These are phyloP conservation scores for Ophiorrhiza pumila DNA, from an alignment of 257 asterid genomes.

Conservation along the genomic window DNA sequence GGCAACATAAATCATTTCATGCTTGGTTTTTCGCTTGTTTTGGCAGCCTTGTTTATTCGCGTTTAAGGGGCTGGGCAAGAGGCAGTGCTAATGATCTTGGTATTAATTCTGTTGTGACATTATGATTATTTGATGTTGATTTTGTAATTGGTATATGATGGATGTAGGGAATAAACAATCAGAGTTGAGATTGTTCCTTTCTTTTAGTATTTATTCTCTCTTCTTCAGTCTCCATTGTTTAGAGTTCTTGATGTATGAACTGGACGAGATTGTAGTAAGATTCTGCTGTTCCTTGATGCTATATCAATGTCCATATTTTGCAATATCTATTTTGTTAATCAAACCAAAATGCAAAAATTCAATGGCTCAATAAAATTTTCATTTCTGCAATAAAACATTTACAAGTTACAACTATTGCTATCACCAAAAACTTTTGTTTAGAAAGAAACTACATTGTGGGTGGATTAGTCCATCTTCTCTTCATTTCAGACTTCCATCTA, in stretches of 20 bases:
- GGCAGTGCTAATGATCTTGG: constrained; percentile 57
- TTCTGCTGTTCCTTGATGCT: constrained; percentile 3
- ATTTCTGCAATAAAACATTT: background rate
- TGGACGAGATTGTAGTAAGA: constrained; percentile 3
- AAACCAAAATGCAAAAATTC: background rate
- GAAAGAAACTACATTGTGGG: constrained; percentile 58
- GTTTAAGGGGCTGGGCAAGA: constrained; percentile 59
- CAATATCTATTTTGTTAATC: background rate
- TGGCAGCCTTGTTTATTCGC: constrained; percentile 41
- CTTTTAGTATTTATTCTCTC: background rate
- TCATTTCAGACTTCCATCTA: constrained; percentile 85
- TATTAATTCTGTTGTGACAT: background rate
- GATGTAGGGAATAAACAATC: constrained; percentile 4
- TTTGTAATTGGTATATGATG: constrained; percentile 8
- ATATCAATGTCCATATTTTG: background rate
- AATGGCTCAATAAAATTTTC: too few relatives aligned
- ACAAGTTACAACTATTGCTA: background rate
- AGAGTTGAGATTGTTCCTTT: background rate
- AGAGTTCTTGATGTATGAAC: background rate
- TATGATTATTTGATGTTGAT: background rate
- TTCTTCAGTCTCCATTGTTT: background rate
- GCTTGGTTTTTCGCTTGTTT: constrained; percentile 31
- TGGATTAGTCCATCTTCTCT: constrained; percentile 92
- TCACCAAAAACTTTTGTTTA: background rate
- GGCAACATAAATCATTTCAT: constrained; percentile 29